phyloP scores from a whole-genome alignment of 257 asterid genomes.

The Linaria vulgaris region DNA sequence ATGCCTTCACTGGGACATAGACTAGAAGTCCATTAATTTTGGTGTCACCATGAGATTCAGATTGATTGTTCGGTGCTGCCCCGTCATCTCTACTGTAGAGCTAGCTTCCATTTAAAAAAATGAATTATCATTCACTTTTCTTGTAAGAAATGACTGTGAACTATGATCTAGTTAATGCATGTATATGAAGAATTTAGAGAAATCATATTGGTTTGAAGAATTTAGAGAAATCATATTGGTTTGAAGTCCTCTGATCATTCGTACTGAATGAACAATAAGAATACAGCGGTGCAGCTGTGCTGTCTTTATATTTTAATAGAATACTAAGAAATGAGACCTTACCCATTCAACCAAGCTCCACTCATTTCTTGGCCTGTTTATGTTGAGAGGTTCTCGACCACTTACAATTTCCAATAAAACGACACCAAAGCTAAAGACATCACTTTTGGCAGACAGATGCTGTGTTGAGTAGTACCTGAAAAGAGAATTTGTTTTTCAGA shows the following conservation, averaged over 20 bases:
- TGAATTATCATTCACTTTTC: neutral
- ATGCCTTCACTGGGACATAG: no score
- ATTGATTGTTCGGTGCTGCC: neutral
- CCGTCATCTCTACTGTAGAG: neutral
- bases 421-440: constrained; percentile 81
- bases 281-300: constrained; percentile 1
- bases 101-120: neutral
- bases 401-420: constrained; percentile 66
- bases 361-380: constrained; percentile 67
- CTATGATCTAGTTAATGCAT: neutral
- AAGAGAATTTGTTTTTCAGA: constrained; percentile 8
- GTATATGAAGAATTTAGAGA: no score
- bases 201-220: no score
- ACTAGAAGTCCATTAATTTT: no score
- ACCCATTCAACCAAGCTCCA: constrained; percentile 98
- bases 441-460: constrained; percentile 76
- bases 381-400: constrained; percentile 84
- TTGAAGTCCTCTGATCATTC: neutral
- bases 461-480: constrained; percentile 84
- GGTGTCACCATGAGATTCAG: no score
- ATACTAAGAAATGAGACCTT: constrained; percentile 28
- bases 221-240: neutral
- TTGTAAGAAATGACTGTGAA: neutral
- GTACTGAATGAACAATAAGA: constrained; percentile 19
- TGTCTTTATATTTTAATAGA: constrained; percentile 17